Conservation (phyloP, 2,329 filamentous ascomycete species). For the Colletotrichum sp. region DNA sequence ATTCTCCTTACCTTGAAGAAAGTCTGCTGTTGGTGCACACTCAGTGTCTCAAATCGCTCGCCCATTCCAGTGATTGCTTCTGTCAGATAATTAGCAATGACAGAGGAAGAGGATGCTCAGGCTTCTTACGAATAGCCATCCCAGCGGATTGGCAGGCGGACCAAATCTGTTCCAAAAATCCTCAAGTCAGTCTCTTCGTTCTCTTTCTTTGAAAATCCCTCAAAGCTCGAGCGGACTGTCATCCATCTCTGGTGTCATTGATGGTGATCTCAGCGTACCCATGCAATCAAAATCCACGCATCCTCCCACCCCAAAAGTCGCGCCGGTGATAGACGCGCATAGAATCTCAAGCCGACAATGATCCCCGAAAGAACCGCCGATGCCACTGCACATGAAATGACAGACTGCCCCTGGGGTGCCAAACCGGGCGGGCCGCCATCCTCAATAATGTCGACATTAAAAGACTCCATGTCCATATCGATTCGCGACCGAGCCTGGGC, state of each 20-base stretch:
- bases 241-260: rapidly evolving
- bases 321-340: neutral
- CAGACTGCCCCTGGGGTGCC: neutral
- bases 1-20: constrained; percentile 3
- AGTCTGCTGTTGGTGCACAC: neutral
- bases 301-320: constrained; percentile 11
- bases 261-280: neutral
- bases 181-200: rapidly evolving
- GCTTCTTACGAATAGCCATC: constrained; percentile 6
- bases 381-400: constrained; percentile 3
- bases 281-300: constrained; percentile 4
- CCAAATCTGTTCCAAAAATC: neutral
- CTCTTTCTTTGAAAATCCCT: neutral
- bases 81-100: neutral
- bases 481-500: neutral
- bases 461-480: neutral
- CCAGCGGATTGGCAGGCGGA: neutral
- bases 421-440: constrained; percentile 4
- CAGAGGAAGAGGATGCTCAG: too few species aligned
- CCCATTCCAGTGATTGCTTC: neutral
- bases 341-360: constrained; percentile 10
- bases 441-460: neutral
- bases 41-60: neutral
- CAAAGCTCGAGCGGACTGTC: neutral
- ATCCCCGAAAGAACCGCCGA: neutral